Conservation (phyloP, 2,329 filamentous ascomycete genomes). For the Truncatella angustata region DNA sequence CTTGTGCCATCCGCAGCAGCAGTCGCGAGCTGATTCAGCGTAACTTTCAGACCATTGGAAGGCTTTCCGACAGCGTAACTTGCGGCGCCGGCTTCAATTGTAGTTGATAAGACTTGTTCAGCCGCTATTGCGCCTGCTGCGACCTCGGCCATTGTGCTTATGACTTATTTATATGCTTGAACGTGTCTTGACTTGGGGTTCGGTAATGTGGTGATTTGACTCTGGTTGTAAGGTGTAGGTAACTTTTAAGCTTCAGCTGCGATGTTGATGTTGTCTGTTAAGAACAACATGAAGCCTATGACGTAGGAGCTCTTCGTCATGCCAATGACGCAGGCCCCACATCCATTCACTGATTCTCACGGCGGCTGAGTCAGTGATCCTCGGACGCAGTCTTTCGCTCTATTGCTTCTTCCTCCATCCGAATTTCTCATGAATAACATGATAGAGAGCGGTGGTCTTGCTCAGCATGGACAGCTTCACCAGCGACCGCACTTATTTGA, state of each 20-base stretch:
- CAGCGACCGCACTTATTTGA: no score
- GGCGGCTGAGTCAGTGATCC: no score
- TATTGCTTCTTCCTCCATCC: neutral
- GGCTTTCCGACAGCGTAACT: slow-evolving; percentile 46
- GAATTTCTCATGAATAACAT: neutral
- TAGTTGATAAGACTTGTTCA: slow-evolving; percentile 39
- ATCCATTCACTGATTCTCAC: neutral
- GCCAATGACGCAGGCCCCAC: neutral
- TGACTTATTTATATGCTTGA: neutral
- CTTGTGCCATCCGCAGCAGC: slow-evolving; percentile 25
- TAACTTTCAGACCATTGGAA: slow-evolving; percentile 49
- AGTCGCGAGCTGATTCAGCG: slow-evolving; percentile 44
- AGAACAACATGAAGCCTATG: neutral
- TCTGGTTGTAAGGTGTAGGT: neutral
- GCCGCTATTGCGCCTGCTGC: slow-evolving; percentile 36
- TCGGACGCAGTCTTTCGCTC: neutral
- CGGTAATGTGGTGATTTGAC: neutral
- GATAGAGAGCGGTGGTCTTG: no score
- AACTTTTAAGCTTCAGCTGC: neutral
- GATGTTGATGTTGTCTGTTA: neutral
- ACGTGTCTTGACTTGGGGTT: no score
- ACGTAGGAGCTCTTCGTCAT: slow-evolving; percentile 7
- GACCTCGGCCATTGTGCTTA: slow-evolving; percentile 34
- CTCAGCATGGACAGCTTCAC: no score
- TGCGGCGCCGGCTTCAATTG: slow-evolving; percentile 37